Percentiles rank a stretch among this genome's conserved stretches.
Evolutionary conservation across 75 land plant genomes (phyloP).

Genomic region (Cunninghamia lanceolata): DNA sequence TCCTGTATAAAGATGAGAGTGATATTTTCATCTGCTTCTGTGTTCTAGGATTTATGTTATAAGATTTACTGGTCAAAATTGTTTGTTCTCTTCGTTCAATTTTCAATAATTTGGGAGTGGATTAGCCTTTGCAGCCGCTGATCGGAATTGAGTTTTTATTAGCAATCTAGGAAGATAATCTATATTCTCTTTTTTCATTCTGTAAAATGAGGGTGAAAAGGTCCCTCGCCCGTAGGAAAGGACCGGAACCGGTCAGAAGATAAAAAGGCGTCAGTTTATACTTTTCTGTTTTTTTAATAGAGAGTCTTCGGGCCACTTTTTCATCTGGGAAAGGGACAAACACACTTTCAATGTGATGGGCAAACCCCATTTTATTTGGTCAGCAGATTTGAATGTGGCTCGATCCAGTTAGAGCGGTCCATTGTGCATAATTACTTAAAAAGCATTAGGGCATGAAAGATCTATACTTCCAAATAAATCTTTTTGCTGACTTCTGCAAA

Average conservation of each 20-base stretch:
- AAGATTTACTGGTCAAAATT: too few relatives aligned
- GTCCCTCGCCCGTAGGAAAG: too few relatives aligned
- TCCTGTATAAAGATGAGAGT: not conserved
- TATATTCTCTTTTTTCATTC: not conserved
- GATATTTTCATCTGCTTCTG: not conserved
- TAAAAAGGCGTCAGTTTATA: too few relatives aligned
- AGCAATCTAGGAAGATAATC: not conserved
- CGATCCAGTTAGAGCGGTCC: not conserved
- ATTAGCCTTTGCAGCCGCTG: not conserved
- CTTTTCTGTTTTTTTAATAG: not conserved
- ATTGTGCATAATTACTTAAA: not conserved
- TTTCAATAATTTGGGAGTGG: not conserved
- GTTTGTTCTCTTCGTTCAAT: not conserved
- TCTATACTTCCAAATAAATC: not conserved
- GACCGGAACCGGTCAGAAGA: too few relatives aligned
- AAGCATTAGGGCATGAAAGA: not conserved
- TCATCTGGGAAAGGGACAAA: not conserved
- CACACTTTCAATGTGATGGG: too few relatives aligned
- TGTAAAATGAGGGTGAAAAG: too few relatives aligned
- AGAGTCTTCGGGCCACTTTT: not conserved
- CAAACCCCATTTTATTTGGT: not conserved
- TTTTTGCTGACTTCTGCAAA: not conserved
- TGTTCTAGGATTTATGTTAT: not conserved
- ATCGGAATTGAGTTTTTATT: not conserved
- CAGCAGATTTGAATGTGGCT: not conserved